These are phyloP conservation scores for Gracilariopsis chorda DNA, from an alignment of 23 red algal species.

Conservation along the genomic window DNA sequence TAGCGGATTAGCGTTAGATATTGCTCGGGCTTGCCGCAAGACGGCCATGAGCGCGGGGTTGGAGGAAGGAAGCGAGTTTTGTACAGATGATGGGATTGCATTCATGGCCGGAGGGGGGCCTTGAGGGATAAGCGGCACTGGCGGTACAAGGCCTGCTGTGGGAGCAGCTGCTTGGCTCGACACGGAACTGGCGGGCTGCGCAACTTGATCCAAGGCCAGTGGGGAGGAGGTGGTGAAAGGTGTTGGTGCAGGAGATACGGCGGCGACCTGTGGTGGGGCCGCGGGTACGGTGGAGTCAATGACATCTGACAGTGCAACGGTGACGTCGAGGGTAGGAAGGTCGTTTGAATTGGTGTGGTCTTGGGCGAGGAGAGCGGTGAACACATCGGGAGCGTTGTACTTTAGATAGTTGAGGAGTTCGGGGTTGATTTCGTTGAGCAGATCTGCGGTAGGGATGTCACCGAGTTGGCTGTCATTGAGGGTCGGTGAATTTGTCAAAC, in stretches of 20 bases:
- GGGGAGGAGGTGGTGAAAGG: background rate
- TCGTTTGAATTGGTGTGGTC: background rate
- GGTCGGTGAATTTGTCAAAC: no score
- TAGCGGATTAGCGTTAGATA: background rate
- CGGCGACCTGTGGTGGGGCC: background rate
- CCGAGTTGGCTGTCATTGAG: no score
- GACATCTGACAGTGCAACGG: no score
- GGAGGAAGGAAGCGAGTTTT: background rate
- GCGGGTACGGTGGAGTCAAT: background rate
- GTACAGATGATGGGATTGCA: no score
- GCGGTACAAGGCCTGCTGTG: background rate
- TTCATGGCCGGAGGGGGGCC: background rate
- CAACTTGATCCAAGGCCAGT: no score
- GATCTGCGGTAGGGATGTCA: background rate
- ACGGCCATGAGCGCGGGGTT: background rate
- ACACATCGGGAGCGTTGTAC: slow-evolving; percentile 2
- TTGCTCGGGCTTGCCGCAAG: slow-evolving; percentile 1
- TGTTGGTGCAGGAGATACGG: background rate
- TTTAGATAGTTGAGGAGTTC: slow-evolving; percentile 2
- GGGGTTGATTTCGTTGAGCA: slow-evolving; percentile 15
- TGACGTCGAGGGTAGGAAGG: no score
- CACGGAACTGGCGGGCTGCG: background rate
- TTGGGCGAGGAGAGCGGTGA: background rate
- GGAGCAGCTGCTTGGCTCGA: no score
- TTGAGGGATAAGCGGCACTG: background rate